These are phyloP conservation scores for Alternaria sp. DNA, from an alignment of 2,329 filamentous ascomycete genomes.

Conservation along the genomic window DNA sequence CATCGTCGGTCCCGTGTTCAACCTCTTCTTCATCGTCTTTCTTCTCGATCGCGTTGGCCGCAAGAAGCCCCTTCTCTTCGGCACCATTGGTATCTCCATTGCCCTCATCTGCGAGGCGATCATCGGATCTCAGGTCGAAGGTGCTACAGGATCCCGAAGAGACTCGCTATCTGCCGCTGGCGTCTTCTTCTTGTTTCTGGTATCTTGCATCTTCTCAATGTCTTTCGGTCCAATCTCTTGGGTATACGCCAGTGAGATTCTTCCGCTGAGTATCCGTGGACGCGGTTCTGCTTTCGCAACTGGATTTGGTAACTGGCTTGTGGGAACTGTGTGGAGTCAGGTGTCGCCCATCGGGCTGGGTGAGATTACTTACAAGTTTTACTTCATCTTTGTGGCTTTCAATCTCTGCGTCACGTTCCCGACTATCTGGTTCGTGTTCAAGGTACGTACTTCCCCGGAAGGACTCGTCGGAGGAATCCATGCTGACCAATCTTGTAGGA, in stretches of 20 bases:
- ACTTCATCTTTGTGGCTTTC: conserved; percentile 64
- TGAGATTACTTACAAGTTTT: conserved; percentile 61
- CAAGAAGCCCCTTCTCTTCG: conserved; percentile 60
- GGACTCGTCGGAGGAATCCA: rapidly evolving
- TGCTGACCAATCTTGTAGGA: conserved; percentile 30
- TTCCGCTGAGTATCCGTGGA: conserved; percentile 68
- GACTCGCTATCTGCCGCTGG: conserved; percentile 63
- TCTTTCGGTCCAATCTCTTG: conserved; percentile 55
- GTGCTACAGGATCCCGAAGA: conserved; percentile 38
- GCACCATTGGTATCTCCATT: conserved; percentile 61
- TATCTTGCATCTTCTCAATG: conserved; percentile 45
- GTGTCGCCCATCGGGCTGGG: conserved; percentile 61
- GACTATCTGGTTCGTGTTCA: conserved; percentile 60
- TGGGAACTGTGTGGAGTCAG: conserved; percentile 66
- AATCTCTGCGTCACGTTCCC: conserved; percentile 54
- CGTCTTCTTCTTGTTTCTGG: conserved; percentile 69
- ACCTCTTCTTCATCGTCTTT: conserved; percentile 66
- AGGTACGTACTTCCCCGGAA: conserved; percentile 22
- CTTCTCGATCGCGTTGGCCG: conserved; percentile 61
- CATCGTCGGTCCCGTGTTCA: conserved; percentile 62
- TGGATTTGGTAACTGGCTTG: conserved; percentile 65
- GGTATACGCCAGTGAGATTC: conserved; percentile 70
- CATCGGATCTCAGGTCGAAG: conserved; percentile 52
- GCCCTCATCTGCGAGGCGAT: conserved; percentile 66
- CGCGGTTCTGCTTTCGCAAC: conserved; percentile 65